Percentiles rank a stretch among this genome's conserved stretches.
Conservation (phyloP, 108 stramenopile genomes). For the Aurantiochytrium sp. region DNA sequence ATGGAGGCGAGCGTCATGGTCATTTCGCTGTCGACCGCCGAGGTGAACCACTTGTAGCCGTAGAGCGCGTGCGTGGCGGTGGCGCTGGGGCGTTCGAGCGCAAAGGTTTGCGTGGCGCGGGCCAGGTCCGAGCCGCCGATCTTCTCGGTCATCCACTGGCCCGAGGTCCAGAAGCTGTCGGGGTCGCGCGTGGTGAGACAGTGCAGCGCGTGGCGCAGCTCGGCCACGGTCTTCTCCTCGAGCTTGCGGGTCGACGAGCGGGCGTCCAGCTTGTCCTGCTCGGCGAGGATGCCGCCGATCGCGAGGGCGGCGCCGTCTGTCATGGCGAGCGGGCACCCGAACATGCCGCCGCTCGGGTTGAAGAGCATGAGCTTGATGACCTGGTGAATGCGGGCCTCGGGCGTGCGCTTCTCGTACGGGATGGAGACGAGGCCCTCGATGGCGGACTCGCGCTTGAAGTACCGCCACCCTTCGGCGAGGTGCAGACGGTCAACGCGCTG, state of each 20-base stretch:
- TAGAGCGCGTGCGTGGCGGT: neutral
- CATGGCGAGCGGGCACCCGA: conserved; percentile 16
- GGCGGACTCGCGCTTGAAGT: conserved; percentile 10
- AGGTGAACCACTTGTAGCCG: conserved; percentile 9
- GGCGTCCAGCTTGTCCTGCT: neutral
- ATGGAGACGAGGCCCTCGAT: conserved; percentile 13
- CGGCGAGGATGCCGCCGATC: neutral
- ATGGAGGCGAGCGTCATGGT: conserved; percentile 10
- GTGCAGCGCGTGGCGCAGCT: neutral
- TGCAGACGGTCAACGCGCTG: neutral
- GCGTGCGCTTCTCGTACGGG: conserved; percentile 5
- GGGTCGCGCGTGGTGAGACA: conserved; percentile 8
- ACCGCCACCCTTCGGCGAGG: neutral
- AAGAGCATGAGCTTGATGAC: neutral
- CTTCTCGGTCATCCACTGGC: conserved; percentile 26
- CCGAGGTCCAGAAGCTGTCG: neutral
- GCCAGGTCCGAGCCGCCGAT: neutral
- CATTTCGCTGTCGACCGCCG: conserved; percentile 8
- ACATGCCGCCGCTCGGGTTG: conserved; percentile 12
- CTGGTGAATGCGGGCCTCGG: neutral
- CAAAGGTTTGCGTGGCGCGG: conserved; percentile 17
- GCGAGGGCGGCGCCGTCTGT: conserved; percentile 6
- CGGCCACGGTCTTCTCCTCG: neutral
- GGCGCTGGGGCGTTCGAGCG: neutral
- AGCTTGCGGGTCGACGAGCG: neutral